These are phyloP conservation scores for Fusarium sp. DNA, from an alignment of 2,329 filamentous ascomycete genomes.

Conservation along the genomic window DNA sequence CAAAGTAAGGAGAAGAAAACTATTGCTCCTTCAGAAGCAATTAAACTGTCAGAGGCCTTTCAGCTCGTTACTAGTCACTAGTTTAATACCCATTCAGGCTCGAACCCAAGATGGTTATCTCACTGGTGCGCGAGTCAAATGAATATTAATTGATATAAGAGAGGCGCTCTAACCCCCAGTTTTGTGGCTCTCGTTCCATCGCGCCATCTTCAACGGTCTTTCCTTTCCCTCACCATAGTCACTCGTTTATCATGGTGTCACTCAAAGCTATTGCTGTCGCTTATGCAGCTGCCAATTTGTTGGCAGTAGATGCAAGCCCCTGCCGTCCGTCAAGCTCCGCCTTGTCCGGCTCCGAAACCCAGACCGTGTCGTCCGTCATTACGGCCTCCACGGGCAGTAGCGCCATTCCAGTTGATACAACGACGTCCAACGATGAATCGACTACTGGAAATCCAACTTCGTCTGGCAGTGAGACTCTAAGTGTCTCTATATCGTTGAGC, in stretches of 20 bases:
- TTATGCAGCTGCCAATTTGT: neutral
- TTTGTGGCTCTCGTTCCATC: neutral
- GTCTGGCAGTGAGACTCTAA: neutral
- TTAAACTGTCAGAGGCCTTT: rapidly evolving
- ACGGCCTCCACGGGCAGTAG: neutral
- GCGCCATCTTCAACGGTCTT: neutral
- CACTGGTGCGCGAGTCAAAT: too few species aligned
- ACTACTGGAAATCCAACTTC: neutral
- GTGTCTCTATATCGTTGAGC: neutral
- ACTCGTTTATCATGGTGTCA: slow-evolving; percentile 18
- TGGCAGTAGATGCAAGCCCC: slow-evolving; percentile 1
- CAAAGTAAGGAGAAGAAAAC: neutral
- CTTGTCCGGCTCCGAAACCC: neutral
- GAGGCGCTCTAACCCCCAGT: neutral
- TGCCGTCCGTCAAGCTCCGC: neutral
- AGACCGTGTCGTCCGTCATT: neutral
- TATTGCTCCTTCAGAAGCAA: slow-evolving; percentile 9
- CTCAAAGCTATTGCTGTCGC: neutral
- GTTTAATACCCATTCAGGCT: too few species aligned
- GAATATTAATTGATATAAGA: neutral
- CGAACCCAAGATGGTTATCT: neutral
- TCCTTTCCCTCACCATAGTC: neutral
- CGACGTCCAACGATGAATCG: rapidly evolving
- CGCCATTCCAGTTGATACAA: neutral
- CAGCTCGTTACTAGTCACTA: neutral